These are phyloP conservation scores for Phalaenopsis equestris DNA, from an alignment of 106 monocot genomes.

Conservation along the genomic window DNA sequence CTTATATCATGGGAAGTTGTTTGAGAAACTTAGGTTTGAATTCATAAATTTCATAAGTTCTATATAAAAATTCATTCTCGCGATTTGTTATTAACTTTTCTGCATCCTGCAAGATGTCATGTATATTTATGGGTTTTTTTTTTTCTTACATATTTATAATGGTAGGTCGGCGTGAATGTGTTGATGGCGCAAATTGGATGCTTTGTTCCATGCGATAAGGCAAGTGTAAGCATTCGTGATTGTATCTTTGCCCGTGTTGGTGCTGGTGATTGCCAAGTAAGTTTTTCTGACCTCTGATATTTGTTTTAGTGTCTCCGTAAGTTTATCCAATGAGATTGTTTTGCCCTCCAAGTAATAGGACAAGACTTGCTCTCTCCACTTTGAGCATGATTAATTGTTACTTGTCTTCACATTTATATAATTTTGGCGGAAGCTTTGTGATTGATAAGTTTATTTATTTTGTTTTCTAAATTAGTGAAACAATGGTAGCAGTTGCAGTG, in stretches of 20 bases:
- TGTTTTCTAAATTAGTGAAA: neutral
- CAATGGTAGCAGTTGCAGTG: neutral
- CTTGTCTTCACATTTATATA: neutral
- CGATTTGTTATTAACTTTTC: neutral
- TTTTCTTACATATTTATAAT: conserved; percentile 2
- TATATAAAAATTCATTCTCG: neutral
- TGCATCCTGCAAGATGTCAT: neutral
- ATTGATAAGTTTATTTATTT: neutral
- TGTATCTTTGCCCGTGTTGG: conserved; percentile 98
- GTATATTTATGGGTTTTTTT: neutral
- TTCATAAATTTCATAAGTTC: neutral
- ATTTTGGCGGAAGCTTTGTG: neutral
- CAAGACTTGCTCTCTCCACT: neutral
- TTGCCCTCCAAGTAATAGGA: neutral
- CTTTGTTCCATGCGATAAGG: conserved; percentile 86
- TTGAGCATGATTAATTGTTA: neutral
- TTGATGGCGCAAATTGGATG: conserved; percentile 98
- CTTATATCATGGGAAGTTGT: neutral
- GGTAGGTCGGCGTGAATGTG: conserved; percentile 89
- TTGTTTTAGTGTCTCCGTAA: neutral
- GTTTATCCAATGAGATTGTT: neutral
- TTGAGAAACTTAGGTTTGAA: neutral
- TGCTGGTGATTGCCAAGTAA: conserved; percentile 97
- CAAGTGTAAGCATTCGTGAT: conserved; percentile 79
- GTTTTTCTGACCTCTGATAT: conserved; percentile 6